phyloP scores from a whole-genome alignment of 305 asterid genomes.

The Fraxinus nigra region DNA sequence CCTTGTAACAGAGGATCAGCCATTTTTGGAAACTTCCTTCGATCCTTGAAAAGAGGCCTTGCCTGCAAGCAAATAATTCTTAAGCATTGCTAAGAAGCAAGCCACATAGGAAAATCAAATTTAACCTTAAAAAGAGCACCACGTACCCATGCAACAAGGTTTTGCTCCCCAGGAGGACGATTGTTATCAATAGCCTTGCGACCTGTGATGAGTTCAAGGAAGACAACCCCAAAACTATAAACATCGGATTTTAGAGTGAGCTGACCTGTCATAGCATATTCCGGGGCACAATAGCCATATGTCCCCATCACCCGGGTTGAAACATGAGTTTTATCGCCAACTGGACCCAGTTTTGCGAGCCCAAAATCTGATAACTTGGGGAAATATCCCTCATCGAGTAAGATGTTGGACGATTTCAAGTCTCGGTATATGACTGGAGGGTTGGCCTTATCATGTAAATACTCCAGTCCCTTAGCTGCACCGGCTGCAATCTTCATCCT shows the following conservation, averaged over 20 bases:
- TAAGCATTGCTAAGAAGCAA: background rate
- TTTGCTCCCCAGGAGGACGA: constrained; percentile 69
- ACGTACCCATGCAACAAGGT: constrained; percentile 96
- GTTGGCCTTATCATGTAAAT: constrained; percentile 91
- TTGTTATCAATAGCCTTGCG: constrained; percentile 87
- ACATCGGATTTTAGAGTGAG: constrained; percentile 93
- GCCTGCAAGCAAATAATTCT: constrained; percentile 50
- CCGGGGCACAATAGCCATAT: constrained; percentile 98
- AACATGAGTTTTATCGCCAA: constrained; percentile 94
- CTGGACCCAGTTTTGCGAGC: constrained; percentile 94
- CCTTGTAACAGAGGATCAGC: constrained; percentile 92
- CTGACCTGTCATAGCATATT: constrained; percentile 98
- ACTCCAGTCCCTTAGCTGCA: constrained; percentile 92
- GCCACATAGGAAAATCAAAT: background rate
- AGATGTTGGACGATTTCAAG: constrained; percentile 88
- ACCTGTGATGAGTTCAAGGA: constrained; percentile 92
- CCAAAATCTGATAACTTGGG: constrained; percentile 96
- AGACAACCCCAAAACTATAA: constrained; percentile 93
- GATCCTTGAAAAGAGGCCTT: constrained; percentile 82
- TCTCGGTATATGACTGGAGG: constrained; percentile 97
- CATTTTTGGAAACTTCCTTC: constrained; percentile 82
- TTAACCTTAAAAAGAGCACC: background rate
- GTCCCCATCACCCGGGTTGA: constrained; percentile 99
- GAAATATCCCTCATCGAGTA: constrained; percentile 74
- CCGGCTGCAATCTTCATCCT: constrained; percentile 98